A percentile compares a stretch with the other conserved stretches of the same genome.
Evolutionary conservation across 768 basidiomycete genomes (phyloP).

Genomic region (Suillus sp.): DNA sequence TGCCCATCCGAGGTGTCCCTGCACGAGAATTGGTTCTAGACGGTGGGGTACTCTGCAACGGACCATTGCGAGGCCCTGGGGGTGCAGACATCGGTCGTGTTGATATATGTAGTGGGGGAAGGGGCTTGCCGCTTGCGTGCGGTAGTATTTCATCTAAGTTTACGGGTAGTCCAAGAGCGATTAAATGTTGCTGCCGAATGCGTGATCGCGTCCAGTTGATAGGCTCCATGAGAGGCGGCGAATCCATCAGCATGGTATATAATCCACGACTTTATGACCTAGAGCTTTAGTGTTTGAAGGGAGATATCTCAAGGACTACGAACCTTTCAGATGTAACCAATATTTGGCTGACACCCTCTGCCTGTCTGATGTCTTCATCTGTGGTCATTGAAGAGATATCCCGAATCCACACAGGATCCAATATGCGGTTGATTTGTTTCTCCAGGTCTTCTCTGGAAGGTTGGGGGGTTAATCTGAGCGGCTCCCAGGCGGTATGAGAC

Average conservation of each 20-base stretch:
- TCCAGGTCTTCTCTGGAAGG: conserved; percentile 59
- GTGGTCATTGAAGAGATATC: conserved; percentile 56
- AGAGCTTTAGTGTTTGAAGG: conserved; percentile 20
- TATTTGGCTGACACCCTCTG: conserved; percentile 79
- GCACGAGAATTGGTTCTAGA: conserved; percentile 51
- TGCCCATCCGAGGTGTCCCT: conserved; percentile 48
- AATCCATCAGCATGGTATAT: conserved; percentile 70
- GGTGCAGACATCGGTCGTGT: conserved; percentile 84
- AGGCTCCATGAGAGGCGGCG: conserved; percentile 76
- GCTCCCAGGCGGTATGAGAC: conserved; percentile 54
- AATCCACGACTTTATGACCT: conserved; percentile 64
- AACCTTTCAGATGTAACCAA: conserved; percentile 78
- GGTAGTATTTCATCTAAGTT: conserved; percentile 93
- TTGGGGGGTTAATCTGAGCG: conserved; percentile 65
- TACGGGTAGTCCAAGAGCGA: conserved; percentile 89
- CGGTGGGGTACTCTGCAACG: conserved; percentile 30
- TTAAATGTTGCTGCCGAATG: conserved; percentile 88
- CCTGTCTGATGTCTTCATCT: conserved; percentile 75
- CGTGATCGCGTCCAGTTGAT: conserved; percentile 94
- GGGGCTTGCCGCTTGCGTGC: conserved; percentile 57
- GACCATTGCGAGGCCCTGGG: conserved; percentile 55
- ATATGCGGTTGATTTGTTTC: conserved; percentile 62
- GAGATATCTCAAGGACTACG: conserved; percentile 20
- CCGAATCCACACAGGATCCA: conserved; percentile 66
- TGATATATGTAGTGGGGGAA: conserved; percentile 81